Evolutionary conservation across 345 rosid species (phyloP), one percentile per base, ranked within the genome.

Genomic region (Citrus cavaleriei): DNA sequence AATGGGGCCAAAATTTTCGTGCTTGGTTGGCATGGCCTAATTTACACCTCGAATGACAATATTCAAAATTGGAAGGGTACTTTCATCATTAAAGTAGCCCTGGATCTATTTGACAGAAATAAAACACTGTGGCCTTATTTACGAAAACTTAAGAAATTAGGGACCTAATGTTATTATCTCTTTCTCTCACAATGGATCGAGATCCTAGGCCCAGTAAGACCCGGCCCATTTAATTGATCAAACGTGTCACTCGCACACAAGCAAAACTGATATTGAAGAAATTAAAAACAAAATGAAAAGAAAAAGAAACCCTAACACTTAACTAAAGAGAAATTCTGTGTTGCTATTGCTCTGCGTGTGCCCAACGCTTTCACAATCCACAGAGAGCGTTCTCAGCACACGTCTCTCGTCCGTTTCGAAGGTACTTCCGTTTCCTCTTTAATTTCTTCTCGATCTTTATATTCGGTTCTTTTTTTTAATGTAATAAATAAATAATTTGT

Each of bases 161-260:
- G n/a, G 58, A 13, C 2, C 22, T 54, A 0, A 18, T 54, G 0
- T 0, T 54, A 18, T 54, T 1, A 54, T 16, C 22, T 16, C n/a
- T 54, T 9, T 54, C 19, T 51, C 21, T 19, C 7, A 89, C 63
- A 89, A 91, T 37, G 28, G 6, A 25, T 7, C 22, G 30, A 32
- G 55, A 55, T 0, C 22, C 5, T 3, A 10, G 74, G 59, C 74
- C 61, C 66, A 21, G 8, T 10, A 32, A 9, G 14, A 21, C 25
- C 14, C 9, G 49, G 75, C 64, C 75, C 75, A 72, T 55, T 55
- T 30, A 21, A 8, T 24, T 27, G 27, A 51, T 70, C 61, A 16
- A 51, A 49, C 8, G 35, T 7, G 9, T 7, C 38, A 42, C 62
- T 0, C 21, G 0, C 59, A 22, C 35, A 22, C 12, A 74, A 1